These are phyloP conservation scores for Suillus cothurnatus DNA, from an alignment of 768 basidiomycete genomes.

Conservation along the genomic window DNA sequence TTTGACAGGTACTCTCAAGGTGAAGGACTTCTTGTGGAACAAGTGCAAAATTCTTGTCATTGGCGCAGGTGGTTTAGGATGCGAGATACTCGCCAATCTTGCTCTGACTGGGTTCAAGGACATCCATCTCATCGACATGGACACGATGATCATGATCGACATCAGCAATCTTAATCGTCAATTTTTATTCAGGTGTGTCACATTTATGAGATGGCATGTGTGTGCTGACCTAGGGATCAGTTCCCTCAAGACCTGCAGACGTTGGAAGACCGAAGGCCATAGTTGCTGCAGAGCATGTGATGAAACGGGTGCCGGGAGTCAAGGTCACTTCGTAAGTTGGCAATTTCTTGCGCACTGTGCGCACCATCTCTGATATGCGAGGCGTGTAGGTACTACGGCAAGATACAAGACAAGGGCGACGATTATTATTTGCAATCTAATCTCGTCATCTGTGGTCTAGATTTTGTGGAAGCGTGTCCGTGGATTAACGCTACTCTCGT, in stretches of 20 bases:
- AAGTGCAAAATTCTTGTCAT: constrained; percentile 95
- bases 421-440: constrained; percentile 97
- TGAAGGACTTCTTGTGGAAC: constrained; percentile 82
- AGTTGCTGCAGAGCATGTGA: constrained; percentile 94
- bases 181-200: constrained; percentile 87
- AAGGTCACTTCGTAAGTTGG: constrained; percentile 88
- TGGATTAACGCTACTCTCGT: constrained; percentile 99
- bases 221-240: not conserved
- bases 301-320: constrained; percentile 95
- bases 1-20: constrained; percentile 44
- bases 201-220: not conserved
- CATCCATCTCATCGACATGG: constrained; percentile 99
- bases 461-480: constrained; percentile 94
- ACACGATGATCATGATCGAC: constrained; percentile 99
- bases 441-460: constrained; percentile 94
- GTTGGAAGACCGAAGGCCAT: constrained; percentile 94
- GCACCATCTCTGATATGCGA: constrained; percentile 13
- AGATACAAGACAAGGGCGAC: constrained; percentile 97
- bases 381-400: constrained; percentile 80
- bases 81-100: constrained; percentile 95
- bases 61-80: constrained; percentile 96
- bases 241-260: constrained; percentile 69
- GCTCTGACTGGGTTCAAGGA: constrained; percentile 97
- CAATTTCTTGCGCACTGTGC: not conserved
- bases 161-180: constrained; percentile 98